Percentiles rank a stretch among this genome's conserved stretches.
phyloP scores from a whole-genome alignment of 768 basidiomycete species.

The Cystofilobasidium bisporidii region DNA sequence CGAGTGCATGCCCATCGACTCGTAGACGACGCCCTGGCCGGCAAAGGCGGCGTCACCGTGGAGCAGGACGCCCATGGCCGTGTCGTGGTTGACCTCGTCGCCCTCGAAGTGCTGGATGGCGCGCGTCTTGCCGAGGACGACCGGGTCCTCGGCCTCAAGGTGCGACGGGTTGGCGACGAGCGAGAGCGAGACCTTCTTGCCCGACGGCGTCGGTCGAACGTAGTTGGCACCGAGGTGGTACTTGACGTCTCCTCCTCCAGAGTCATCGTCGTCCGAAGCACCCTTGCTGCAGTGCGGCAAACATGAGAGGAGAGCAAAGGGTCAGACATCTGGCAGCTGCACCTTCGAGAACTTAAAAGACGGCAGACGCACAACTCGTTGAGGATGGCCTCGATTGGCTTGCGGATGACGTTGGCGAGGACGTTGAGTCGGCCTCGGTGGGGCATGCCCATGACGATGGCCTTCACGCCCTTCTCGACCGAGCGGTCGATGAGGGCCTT shows the following conservation, averaged over 20 bases:
- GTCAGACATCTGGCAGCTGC: not conserved
- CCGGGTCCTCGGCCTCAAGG: conserved; percentile 90
- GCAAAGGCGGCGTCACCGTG: conserved; percentile 99
- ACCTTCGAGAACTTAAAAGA: not conserved
- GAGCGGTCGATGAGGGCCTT: conserved; percentile 98
- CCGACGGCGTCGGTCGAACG: conserved; percentile 91
- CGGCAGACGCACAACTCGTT: conserved; percentile 43
- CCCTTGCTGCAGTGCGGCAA: conserved; percentile 47
- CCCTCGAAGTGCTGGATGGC: conserved; percentile 90
- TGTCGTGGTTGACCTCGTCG: conserved; percentile 62
- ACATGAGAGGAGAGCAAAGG: not conserved
- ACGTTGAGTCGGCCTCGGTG: conserved; percentile 98
- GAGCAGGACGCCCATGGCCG: conserved; percentile 88
- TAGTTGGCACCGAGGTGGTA: conserved; percentile 98
- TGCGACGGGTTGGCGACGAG: conserved; percentile 98
- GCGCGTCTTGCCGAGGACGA: conserved; percentile 98
- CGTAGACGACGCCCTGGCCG: conserved; percentile 95
- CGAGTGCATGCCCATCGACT: conserved; percentile 97
- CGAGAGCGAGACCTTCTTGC: conserved; percentile 93
- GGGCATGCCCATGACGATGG: conserved; percentile 97
- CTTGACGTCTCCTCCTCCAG: conserved; percentile 92
- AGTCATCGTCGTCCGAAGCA: conserved; percentile 55
- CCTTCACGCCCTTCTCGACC: conserved; percentile 89
- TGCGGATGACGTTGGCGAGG: conserved; percentile 94
- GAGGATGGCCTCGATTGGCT: conserved; percentile 93